Base-by-base conservation (phyloP, 768 basidiomycete genomes). In the Amanita jacksonii region DNA sequence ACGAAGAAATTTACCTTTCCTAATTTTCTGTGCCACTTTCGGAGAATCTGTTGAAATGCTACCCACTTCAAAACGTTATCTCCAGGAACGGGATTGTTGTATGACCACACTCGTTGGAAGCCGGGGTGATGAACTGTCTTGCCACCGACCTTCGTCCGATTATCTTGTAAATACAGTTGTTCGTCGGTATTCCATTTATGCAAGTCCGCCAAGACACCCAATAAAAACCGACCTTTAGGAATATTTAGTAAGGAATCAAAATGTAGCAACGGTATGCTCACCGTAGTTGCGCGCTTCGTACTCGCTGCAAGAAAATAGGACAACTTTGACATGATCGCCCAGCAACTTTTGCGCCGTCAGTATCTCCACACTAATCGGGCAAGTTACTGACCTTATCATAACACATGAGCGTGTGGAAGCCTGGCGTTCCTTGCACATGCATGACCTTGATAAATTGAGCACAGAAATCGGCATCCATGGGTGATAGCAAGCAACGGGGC, bases 221-320 rank as follows among this genome's bases (percentile, higher is more conserved):
- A 66, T 19, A 98, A 63, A 64, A 97, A 98, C 23, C 92, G 90
- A 19, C 89, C 93, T n/a, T n/a, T 91, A 51, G 15, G 38, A 8
- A 32, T 25, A 47, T 9, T 7, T 48, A 15, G 49, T 49, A 10
- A 43, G 12, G 38, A n/a, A 24, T 45, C 28, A 32, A 32, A 25
- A 22, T 6, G 30, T 25, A 22, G 10, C 40, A 10, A 4, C 37
- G 25, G n/a, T n/a, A 28, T 42, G 31, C 59, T 69, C 55, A 87
- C 93, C 92, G 54, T 91, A 92, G 61, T 97, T 98, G 40, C 85
- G 78, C 9, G 91, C 92, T 63, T 99, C 93, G 52, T 89, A 89
- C 64, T 94, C 94, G 51, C 93, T 96, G 55, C 91, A 93, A 1
- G 89, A 85, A 60, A 92, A 96, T 18, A 97, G 68, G 8, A 92